phyloP scores from a whole-genome alignment of 768 basidiomycete genomes.

The Tricholoma sp. region DNA sequence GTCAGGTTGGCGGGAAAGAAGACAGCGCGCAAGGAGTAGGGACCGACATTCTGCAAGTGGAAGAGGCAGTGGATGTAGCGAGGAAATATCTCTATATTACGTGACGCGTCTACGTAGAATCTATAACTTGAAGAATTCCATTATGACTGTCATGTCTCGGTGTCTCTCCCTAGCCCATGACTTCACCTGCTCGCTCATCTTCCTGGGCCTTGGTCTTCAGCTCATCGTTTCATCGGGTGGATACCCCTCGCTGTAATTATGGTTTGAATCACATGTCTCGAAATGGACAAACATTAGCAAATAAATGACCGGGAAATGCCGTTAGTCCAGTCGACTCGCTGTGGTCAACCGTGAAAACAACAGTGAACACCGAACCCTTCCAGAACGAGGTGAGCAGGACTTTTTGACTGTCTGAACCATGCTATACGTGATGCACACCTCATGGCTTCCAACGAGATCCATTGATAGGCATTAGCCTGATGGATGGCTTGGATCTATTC shows the following conservation, averaged over 20 bases:
- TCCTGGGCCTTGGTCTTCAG: too few species aligned
- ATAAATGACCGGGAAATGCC: constrained; percentile 15
- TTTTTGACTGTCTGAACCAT: neutral
- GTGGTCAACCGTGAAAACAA: neutral
- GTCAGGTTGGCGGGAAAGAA: constrained; percentile 90
- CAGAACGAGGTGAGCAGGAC: constrained; percentile 13
- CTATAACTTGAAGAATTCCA: too few species aligned
- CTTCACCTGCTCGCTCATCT: too few species aligned
- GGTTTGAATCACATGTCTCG: too few species aligned
- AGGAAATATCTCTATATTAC: constrained; percentile 29
- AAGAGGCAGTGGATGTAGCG: constrained; percentile 64
- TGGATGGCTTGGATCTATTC: constrained; percentile 14
- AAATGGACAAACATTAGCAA: constrained; percentile 3
- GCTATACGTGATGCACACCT: neutral
- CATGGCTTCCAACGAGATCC: neutral
- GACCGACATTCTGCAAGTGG: constrained; percentile 50
- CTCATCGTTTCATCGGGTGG: too few species aligned
- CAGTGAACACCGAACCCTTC: neutral
- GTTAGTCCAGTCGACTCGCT: neutral
- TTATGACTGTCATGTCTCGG: too few species aligned
- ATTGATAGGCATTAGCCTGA: constrained; percentile 5
- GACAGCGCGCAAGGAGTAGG: constrained; percentile 92
- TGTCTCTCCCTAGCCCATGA: too few species aligned
- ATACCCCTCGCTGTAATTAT: too few species aligned
- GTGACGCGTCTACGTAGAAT: too few species aligned